Evolutionary conservation across 495 filamentous ascomycete species (phyloP), one percentile per base, ranked within the genome.

Genomic region (Clavariopsis aquatica): DNA sequence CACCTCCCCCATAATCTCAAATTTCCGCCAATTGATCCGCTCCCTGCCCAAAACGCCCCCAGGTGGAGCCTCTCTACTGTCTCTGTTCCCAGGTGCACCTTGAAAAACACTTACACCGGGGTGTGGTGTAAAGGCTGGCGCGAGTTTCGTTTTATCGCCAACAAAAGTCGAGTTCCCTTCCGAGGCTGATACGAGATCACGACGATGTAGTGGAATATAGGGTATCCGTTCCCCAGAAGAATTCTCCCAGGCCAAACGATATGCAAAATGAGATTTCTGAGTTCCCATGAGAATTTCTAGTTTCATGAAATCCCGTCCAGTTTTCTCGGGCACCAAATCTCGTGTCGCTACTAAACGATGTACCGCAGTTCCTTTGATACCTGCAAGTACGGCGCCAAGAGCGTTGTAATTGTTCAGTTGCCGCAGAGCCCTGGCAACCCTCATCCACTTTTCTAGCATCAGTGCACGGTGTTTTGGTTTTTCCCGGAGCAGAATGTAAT

Each of bases 341-440:
- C 89, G 81, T 0, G 93, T 98, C 65, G 92, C 89, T 1, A 79
- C 76, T 1, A 98, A 85, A n/a, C 94, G 89, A 69, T 92, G 88
- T 20, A 98, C 87, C 10, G 92, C 86, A 0, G 88, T 90, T 62
- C 89, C 87, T 74, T 96, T 93, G 73, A 98, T 92, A 23, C 92
- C 94, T 7, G 94, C 95, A 60, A 98, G 83, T 4, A 98, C 86
- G 19, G 94, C 94, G 17, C 92, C 94, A 22, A 98, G 82, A 0
- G 91, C 87, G 74, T 98, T 97, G 78, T 98, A 98, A 76, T 98
- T 97, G 77, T 98, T 98, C 63, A 94, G 78, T 68, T 91, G 85
- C 43, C 94, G 90, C 23, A 98, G 80, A 79, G 89, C 90, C 78
- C 88, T 73, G n/a, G 73, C 77, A 27, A 78, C 58, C 27, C 66